A percentile compares a stretch with the other conserved stretches of the same genome.
Conservation (phyloP, 805 yeast genomes). For the Kuraishia hungarica region DNA sequence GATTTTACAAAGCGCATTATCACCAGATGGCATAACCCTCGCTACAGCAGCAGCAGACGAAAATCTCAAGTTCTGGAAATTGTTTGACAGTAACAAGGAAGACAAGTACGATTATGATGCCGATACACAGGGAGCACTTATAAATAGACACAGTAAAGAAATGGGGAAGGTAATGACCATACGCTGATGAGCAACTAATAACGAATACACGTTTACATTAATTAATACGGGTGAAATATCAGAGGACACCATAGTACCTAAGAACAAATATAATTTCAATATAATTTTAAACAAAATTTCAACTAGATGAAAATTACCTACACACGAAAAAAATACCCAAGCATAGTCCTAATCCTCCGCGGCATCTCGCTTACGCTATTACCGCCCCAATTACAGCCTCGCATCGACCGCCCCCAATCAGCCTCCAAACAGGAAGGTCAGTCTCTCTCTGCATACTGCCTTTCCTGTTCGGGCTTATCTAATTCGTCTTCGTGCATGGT, state of each 20-base stretch:
- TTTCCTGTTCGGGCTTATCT: neutral
- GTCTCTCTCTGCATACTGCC: neutral
- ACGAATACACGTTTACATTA: neutral
- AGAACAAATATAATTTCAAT: neutral
- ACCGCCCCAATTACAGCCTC: neutral
- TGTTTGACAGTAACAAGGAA: constrained; percentile 45
- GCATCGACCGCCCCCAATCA: neutral
- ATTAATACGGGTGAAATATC: neutral
- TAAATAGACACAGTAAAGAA: constrained; percentile 28
- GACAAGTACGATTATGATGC: neutral
- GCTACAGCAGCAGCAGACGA: constrained; percentile 97
- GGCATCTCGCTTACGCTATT: no score
- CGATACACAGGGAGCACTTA: constrained; percentile 18
- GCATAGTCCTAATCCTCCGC: no score
- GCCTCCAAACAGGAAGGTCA: neutral
- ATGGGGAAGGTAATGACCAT: constrained; percentile 45
- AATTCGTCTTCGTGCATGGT: neutral
- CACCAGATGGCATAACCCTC: constrained; percentile 84
- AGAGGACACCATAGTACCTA: no score
- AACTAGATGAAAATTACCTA: no score
- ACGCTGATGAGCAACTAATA: constrained; percentile 19
- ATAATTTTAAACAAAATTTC: neutral
- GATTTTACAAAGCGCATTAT: constrained; percentile 70
- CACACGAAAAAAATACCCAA: neutral
- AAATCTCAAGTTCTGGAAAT: constrained; percentile 88